Evolutionary conservation across 2,329 filamentous ascomycete species (phyloP), one percentile per base, ranked within the genome.

Genomic region (Talaromyces albobiverticillius): DNA sequence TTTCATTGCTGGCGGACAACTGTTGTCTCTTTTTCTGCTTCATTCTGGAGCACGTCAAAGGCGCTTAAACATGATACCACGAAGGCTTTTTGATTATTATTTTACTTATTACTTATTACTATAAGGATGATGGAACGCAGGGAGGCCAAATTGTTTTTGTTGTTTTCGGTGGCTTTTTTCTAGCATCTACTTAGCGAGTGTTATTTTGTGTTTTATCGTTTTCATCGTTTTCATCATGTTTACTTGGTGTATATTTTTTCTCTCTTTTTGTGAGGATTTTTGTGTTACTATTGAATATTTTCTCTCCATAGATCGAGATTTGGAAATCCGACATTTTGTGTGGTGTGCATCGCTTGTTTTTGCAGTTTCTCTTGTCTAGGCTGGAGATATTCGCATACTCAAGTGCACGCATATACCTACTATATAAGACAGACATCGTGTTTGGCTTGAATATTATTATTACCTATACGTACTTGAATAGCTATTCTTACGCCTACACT

Each of bases 181-280:
- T 10, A 31, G 48, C 48, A 51, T 51, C 26, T 22, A 41, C 40
- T 43, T 16, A 51, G 48, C 38, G 48, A 42, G 16, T 29, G 43
- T 29, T 40, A 40, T 56, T 53, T 46, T 50, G 23, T 46, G 41
- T 34, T 26, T 29, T 48, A 29, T 31, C 29, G 40, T 47, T 40
- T 34, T 42, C 40, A 41, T 16, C 22, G 49, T 51, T 49, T 55
- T 32, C 31, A 22, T 34, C 26, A 34, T 46, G 16, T 46, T 34
- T 26, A 22, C 43, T 10, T n/a, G n/a, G n/a, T n/a, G n/a, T n/a
- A n/a, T n/a, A n/a, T n/a, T n/a, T n/a, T n/a, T n/a, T n/a, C n/a
- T n/a, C n/a, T 29, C 10, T 29, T 29, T 29, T 29, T 29, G 26
- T 29, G 26, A 29, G 26, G 10, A 5, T 29, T 10, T n/a, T n/a